phyloP scores from a whole-genome alignment of 768 basidiomycete genomes.

The Gloeostereum incarnatum region DNA sequence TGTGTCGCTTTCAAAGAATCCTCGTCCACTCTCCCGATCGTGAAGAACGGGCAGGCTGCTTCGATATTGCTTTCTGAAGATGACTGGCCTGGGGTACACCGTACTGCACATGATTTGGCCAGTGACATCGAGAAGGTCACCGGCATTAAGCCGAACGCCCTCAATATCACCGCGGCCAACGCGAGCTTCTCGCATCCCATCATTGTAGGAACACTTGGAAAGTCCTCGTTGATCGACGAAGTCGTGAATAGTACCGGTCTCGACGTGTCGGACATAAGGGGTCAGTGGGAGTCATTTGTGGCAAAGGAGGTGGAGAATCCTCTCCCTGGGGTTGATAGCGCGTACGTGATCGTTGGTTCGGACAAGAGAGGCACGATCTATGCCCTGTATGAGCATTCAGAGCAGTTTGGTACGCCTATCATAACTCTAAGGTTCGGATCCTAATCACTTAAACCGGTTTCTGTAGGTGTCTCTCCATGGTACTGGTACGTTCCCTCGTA shows the following conservation, averaged over 20 bases:
- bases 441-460: not conserved
- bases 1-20: conserved; percentile 37
- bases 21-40: conserved; percentile 30
- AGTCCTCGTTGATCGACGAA: conserved; percentile 42
- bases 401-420: conserved; percentile 51
- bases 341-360: conserved; percentile 59
- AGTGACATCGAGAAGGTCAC: conserved; percentile 55
- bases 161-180: conserved; percentile 37
- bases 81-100: conserved; percentile 57
- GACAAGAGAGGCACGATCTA: conserved; percentile 66
- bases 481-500: conserved; percentile 34
- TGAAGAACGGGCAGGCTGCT: conserved; percentile 32
- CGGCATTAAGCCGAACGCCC: conserved; percentile 35
- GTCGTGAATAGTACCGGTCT: conserved; percentile 43
- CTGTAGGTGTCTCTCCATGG: conserved; percentile 58
- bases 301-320: conserved; percentile 44
- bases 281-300: conserved; percentile 61
- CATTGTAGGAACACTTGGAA: conserved; percentile 56
- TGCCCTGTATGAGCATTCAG: conserved; percentile 57
- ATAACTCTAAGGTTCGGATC: too few species aligned
- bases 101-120: conserved; percentile 51
- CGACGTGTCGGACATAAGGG: conserved; percentile 47
- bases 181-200: conserved; percentile 29
- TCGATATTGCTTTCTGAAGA: conserved; percentile 42
- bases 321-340: conserved; percentile 45